Conservation (phyloP, 352 stramenopile species). For the Globisporangium camurandrum region DNA sequence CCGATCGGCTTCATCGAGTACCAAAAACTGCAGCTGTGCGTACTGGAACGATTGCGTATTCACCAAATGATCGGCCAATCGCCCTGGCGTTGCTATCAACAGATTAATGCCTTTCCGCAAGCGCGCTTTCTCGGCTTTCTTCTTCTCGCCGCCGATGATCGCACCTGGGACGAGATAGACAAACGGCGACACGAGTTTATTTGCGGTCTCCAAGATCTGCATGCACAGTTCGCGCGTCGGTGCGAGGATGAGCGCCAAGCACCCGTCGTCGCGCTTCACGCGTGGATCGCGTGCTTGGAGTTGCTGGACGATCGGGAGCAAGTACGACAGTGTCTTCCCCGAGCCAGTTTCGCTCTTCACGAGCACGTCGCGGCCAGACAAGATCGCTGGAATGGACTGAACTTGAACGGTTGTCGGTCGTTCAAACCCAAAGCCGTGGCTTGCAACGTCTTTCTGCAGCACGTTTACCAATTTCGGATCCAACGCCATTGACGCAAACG, state of each 20-base stretch:
- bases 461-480: slow-evolving; percentile 58
- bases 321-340: slow-evolving; percentile 95
- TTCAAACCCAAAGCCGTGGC: slow-evolving; percentile 66
- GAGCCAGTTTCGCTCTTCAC: slow-evolving; percentile 95
- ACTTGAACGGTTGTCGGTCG: slow-evolving; percentile 78
- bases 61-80: slow-evolving; percentile 95
- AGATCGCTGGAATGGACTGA: slow-evolving; percentile 64
- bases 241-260: slow-evolving; percentile 88
- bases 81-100: slow-evolving; percentile 95
- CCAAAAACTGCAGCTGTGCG: slow-evolving; percentile 88
- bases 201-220: slow-evolving; percentile 94
- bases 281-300: slow-evolving; percentile 63
- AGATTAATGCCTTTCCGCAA: slow-evolving; percentile 93
- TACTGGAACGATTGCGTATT: slow-evolving; percentile 92
- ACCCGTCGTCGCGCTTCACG: slow-evolving; percentile 79
- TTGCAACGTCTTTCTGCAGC: slow-evolving; percentile 43
- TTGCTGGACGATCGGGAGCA: slow-evolving; percentile 93
- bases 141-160: slow-evolving; percentile 94
- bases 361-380: slow-evolving; percentile 83
- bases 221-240: slow-evolving; percentile 93
- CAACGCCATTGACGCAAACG: slow-evolving; percentile 70
- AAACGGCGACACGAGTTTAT: slow-evolving; percentile 91
- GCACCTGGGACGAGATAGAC: slow-evolving; percentile 81
- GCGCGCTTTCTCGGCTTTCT: slow-evolving; percentile 83
- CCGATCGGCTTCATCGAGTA: slow-evolving; percentile 98